Base-by-base conservation (phyloP, 371 early-diverging fungal species). In the Actinomucor elegans region DNA sequence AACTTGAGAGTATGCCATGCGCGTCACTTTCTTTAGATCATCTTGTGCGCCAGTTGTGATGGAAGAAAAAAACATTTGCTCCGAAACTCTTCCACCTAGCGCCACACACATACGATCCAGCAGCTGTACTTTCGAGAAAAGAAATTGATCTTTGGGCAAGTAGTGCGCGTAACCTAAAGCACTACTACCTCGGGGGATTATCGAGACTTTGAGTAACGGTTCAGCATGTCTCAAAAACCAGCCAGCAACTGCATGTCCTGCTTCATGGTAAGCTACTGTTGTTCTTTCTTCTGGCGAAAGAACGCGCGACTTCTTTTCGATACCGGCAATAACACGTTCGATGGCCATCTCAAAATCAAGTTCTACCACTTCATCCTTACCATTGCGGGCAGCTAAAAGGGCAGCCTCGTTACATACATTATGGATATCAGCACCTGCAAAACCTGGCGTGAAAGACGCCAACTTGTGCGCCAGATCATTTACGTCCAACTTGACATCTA, bases 251-350 rank as follows among this genome's bases (percentile, higher is more conserved):
- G 99, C 99, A 61, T 99, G 99, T 3, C 99, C 99, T 24, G 99
- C 98, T 75, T 99, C 99, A 72, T 99, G 99, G 69, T 98, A 96
- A n/a, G 99, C 98, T 17, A 99, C 98, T 5, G 93, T 96, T 78
- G 90, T 95, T 88, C 98, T 99, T 71, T 99, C 99, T 57, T 96
- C 94, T 0, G 99, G 97, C 7, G 94, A 90, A 45, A 99, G 71
- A 1, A 97, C 93, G 27, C 93, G 87, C n/a, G 94, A 90, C 72
- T 95, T 96, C 86, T 96, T 97, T 74, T 98, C 98, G 12, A 98
- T 73, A 38, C 99, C 99, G 17, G 93, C 99, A 77, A 99, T 93
- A 35, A 99, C 99, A 49, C 99, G 90, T 63, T 99, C 99, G 52
- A 98, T 96, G 23, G 99, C 98, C 28, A 81, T 81, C 72, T 98